Evolutionary conservation across 2,329 filamentous ascomycete genomes (phyloP).

Genomic region (Fusarium palustre): DNA sequence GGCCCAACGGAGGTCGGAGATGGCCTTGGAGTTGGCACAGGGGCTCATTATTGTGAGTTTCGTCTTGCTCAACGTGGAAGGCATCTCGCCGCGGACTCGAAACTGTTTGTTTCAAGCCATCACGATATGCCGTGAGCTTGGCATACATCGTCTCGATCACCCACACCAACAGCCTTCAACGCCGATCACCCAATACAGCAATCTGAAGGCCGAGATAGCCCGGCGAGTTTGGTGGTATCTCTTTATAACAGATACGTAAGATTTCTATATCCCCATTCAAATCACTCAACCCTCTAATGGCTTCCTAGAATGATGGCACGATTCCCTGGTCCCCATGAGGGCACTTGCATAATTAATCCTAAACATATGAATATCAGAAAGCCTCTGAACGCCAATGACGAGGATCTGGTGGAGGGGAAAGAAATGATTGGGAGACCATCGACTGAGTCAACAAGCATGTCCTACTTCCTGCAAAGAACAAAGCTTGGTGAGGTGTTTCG

Average conservation of each 20-base stretch:
- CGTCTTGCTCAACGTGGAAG: constrained; percentile 53
- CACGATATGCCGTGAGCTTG: constrained; percentile 44
- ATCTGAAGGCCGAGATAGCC: constrained; percentile 52
- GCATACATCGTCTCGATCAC: constrained; percentile 56
- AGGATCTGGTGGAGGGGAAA: constrained; percentile 50
- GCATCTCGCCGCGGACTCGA: constrained; percentile 34
- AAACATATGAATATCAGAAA: constrained; percentile 55
- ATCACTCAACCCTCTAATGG: constrained; percentile 10
- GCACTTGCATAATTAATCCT: constrained; percentile 54
- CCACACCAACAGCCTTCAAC: constrained; percentile 35
- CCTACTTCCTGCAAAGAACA: constrained; percentile 55
- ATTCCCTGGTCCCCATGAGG: constrained; percentile 52
- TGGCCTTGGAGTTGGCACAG: constrained; percentile 53
- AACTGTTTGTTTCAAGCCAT: constrained; percentile 35
- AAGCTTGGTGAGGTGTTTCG: constrained; percentile 54
- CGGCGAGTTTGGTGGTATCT: constrained; percentile 61
- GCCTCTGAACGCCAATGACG: constrained; percentile 55
- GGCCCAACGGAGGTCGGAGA: constrained; percentile 45
- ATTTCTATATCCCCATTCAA: neutral
- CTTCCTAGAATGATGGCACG: constrained; percentile 52
- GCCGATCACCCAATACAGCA: constrained; percentile 40
- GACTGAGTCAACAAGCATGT: constrained; percentile 51
- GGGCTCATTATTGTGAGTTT: constrained; percentile 55
- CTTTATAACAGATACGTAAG: constrained; percentile 55
- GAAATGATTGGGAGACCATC: constrained; percentile 48